Evolutionary conservation across 305 asterid species (phyloP).

Genomic region (Fraxinus floribunda): DNA sequence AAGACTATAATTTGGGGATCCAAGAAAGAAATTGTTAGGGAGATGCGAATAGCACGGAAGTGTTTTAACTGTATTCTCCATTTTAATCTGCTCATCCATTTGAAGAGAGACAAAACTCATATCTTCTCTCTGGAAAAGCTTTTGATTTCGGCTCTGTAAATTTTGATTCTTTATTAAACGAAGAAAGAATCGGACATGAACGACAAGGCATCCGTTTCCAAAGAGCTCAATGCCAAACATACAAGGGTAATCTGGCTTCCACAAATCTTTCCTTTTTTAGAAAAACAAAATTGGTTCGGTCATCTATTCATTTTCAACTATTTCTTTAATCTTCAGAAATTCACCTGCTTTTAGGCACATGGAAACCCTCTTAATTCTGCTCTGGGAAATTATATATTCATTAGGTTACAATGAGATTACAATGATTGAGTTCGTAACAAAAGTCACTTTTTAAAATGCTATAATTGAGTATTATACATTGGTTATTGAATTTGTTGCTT

Average conservation of each 20-base stretch:
- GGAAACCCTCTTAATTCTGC: neutral
- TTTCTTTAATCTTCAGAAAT: neutral
- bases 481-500: conserved; percentile 5
- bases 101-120: conserved; percentile 16
- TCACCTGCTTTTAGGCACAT: neutral
- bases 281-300: neutral
- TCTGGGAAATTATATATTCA: neutral
- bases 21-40: neutral
- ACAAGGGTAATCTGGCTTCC: conserved; percentile 49
- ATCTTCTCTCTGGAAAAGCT: conserved; percentile 6
- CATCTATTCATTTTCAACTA: neutral
- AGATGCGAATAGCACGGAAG: neutral
- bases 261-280: neutral
- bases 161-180: neutral
- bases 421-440: neutral
- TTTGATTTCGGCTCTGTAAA: neutral
- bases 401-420: neutral
- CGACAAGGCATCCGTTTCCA: conserved; percentile 76
- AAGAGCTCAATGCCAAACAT: conserved; percentile 79
- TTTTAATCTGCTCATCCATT: neutral
- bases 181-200: conserved; percentile 47
- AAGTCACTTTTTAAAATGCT: neutral
- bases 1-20: neutral
- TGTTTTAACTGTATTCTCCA: neutral
- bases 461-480: neutral